phyloP scores from a whole-genome alignment of 2,329 filamentous ascomycete species.

The Exophiala bonariae region DNA sequence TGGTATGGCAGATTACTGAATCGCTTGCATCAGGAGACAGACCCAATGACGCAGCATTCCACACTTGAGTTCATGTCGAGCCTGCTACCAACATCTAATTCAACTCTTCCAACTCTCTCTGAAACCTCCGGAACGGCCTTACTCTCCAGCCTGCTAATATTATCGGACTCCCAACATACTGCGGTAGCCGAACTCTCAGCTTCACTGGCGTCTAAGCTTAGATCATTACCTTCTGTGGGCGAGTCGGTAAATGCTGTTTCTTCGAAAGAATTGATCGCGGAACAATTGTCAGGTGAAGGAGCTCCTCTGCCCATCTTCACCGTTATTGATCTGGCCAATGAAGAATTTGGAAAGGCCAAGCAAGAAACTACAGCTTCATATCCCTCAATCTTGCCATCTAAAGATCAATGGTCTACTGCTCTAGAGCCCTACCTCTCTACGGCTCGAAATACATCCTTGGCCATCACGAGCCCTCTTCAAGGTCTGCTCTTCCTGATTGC shows the following conservation, averaged over 20 bases:
- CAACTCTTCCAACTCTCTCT: background rate
- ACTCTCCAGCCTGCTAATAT: slow-evolving; percentile 20
- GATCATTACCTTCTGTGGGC: slow-evolving; percentile 3
- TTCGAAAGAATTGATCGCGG: slow-evolving; percentile 20
- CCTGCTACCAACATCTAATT: slow-evolving; percentile 1
- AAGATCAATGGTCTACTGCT: slow-evolving; percentile 64
- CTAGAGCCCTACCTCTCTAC: slow-evolving; percentile 52
- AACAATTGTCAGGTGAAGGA: slow-evolving; percentile 24
- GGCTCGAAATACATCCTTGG: slow-evolving; percentile 62
- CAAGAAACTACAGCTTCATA: background rate
- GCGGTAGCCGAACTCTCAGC: slow-evolving; percentile 18
- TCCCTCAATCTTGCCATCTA: slow-evolving; percentile 54
- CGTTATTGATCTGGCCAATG: slow-evolving; percentile 54
- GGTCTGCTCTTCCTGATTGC: slow-evolving; percentile 65
- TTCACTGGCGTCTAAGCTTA: slow-evolving; percentile 15
- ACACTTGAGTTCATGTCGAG: slow-evolving; percentile 10
- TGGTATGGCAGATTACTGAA: slow-evolving; percentile 19
- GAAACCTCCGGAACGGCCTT: slow-evolving; percentile 6
- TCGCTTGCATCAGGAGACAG: slow-evolving; percentile 16
- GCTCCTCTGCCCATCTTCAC: slow-evolving; percentile 22
- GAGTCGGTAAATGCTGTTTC: slow-evolving; percentile 8
- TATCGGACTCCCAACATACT: slow-evolving; percentile 19
- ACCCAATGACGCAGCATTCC: slow-evolving; percentile 15
- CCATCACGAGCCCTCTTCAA: slow-evolving; percentile 71
- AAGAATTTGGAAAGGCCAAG: slow-evolving; percentile 42